Evolutionary conservation across 805 yeast species (phyloP).

Genomic region (Myxozyma monticola): DNA sequence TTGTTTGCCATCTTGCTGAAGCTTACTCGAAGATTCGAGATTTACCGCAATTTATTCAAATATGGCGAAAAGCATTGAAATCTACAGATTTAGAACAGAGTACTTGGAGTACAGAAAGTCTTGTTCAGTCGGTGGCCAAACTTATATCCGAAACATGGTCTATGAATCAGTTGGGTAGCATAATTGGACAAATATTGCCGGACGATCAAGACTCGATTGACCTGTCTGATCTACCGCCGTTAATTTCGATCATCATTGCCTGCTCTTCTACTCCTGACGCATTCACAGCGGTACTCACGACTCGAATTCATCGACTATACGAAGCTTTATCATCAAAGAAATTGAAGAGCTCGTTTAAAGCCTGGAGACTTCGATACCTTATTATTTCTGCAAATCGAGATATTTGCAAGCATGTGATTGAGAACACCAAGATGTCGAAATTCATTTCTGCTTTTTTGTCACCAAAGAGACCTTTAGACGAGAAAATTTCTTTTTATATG

Average conservation of each 20-base stretch:
- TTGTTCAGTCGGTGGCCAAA: conserved; percentile 4
- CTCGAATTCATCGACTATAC: background rate
- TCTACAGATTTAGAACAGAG: background rate
- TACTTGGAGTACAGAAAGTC: conserved; percentile 4
- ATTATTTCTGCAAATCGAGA: conserved; percentile 8
- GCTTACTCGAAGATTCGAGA: conserved; percentile 16
- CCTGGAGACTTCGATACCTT: conserved; percentile 20
- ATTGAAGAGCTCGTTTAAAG: background rate
- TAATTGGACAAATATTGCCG: background rate
- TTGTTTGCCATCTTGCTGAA: conserved; percentile 6
- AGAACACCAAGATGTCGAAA: background rate
- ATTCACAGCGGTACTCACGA: background rate
- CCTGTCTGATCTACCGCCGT: conserved; percentile 3
- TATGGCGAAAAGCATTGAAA: conserved; percentile 16
- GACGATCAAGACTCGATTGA: background rate
- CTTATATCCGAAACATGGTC: conserved; percentile 10
- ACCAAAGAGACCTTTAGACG: conserved; percentile 5
- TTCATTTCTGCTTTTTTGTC: background rate
- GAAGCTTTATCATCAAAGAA: background rate
- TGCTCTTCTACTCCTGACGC: conserved; percentile 4
- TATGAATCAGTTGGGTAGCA: background rate
- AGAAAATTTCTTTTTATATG: conserved; percentile 2
- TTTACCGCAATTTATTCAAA: conserved; percentile 3
- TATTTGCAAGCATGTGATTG: background rate
- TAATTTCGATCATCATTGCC: conserved; percentile 3